Evolutionary conservation across 1,139 yeast species (phyloP).

Genomic region (Magnusiomyces paraingens): DNA sequence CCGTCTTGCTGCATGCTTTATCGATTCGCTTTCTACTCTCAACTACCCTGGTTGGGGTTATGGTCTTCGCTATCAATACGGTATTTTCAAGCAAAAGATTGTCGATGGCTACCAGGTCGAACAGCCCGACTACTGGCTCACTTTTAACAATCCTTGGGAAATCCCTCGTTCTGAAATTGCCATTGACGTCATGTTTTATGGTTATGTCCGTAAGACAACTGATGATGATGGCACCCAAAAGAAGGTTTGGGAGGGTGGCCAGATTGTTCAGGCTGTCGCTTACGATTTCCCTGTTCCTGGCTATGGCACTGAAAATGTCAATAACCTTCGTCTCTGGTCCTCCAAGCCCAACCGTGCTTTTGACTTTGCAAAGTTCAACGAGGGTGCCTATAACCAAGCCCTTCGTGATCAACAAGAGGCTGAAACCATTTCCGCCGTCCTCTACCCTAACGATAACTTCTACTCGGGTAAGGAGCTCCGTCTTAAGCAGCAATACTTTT

Average conservation of each 20-base stretch:
- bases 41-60: slow-evolving; percentile 96
- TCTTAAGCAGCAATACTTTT: slow-evolving; percentile 90
- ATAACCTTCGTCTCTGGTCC: slow-evolving; percentile 86
- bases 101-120: slow-evolving; percentile 92
- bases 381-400: slow-evolving; percentile 85
- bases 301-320: slow-evolving; percentile 73
- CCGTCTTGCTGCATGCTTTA: slow-evolving; percentile 88
- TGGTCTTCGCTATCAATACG: slow-evolving; percentile 88
- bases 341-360: slow-evolving; percentile 87
- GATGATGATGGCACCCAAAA: slow-evolving; percentile 47
- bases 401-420: slow-evolving; percentile 82
- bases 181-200: slow-evolving; percentile 90
- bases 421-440: slow-evolving; percentile 84
- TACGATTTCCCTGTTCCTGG: slow-evolving; percentile 94
- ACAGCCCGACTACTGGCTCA: slow-evolving; percentile 90
- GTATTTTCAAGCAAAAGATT: slow-evolving; percentile 86
- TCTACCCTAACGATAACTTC: slow-evolving; percentile 90
- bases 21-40: slow-evolving; percentile 81
- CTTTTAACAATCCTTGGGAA: slow-evolving; percentile 88
- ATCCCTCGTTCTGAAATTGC: slow-evolving; percentile 80
- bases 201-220: slow-evolving; percentile 60
- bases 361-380: slow-evolving; percentile 85
- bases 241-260: slow-evolving; percentile 81
- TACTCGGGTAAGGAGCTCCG: slow-evolving; percentile 87
- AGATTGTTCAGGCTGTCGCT: slow-evolving; percentile 85